Percentiles rank a stretch among this genome's conserved stretches.
Conservation (phyloP, 2,329 filamentous ascomycete genomes). For the Ascochyta rabiei region DNA sequence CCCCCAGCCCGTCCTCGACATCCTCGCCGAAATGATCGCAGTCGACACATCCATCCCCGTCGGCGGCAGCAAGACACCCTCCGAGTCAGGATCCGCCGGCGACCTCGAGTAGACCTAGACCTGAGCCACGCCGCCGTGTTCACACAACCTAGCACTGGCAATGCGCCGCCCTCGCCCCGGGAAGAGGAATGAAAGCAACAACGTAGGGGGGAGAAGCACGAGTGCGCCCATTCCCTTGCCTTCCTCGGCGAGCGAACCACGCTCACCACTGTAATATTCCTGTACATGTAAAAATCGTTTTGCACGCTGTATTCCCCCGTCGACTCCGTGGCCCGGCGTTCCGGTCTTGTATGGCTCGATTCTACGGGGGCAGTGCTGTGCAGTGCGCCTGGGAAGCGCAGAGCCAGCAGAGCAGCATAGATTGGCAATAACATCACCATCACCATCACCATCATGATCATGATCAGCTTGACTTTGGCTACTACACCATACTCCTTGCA, state of each 20-base stretch:
- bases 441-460: no score
- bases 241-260: constrained; percentile 25
- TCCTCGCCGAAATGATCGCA: constrained; percentile 97
- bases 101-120: constrained; percentile 39
- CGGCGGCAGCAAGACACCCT: constrained; percentile 45
- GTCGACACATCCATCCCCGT: constrained; percentile 70
- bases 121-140: not conserved
- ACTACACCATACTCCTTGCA: not conserved
- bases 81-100: constrained; percentile 42
- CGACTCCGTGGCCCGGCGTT: constrained; percentile 30
- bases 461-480: no score
- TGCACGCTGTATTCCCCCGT: constrained; percentile 26
- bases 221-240: not conserved
- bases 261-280: constrained; percentile 39
- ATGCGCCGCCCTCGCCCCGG: no score
- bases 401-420: constrained; percentile 23
- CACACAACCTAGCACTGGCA: not conserved
- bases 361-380: not conserved
- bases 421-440: constrained; percentile 27
- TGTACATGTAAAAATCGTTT: constrained; percentile 40
- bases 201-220: not conserved
- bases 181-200: no score
- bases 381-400: constrained; percentile 19
- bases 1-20: constrained; percentile 81
- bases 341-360: constrained; percentile 22